Conservation (phyloP, 1,139 yeast genomes). For the Saccharomyces pastorianus region DNA sequence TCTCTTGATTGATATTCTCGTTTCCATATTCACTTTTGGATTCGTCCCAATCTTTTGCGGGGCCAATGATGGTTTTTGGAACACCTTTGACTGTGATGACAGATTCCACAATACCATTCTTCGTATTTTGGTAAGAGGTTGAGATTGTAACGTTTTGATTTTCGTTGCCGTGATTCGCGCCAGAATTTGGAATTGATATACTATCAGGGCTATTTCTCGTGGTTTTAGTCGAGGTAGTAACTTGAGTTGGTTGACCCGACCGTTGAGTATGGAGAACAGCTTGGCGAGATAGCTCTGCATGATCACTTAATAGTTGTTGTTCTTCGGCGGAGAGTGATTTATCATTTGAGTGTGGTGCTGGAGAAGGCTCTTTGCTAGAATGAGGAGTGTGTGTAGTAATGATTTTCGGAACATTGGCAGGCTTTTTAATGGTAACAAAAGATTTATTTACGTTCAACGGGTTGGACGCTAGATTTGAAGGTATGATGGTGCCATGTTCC, state of each 20-base stretch:
- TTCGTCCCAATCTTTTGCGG: conserved; percentile 27
- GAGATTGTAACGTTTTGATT: conserved; percentile 13
- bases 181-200: background rate
- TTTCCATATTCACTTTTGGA: conserved; percentile 5
- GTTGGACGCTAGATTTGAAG: conserved; percentile 71
- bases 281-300: conserved; percentile 11
- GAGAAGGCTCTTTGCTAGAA: background rate
- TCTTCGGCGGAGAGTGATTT: conserved; percentile 5
- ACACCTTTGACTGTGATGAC: conserved; percentile 82
- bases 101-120: conserved; percentile 64
- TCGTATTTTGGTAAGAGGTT: conserved; percentile 22
- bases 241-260: conserved; percentile 16
- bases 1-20: background rate
- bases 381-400: conserved; percentile 9
- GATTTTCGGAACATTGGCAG: conserved; percentile 13
- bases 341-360: background rate
- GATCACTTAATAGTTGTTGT: conserved; percentile 8
- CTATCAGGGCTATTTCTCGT: conserved; percentile 1
- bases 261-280: conserved; percentile 14
- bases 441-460: conserved; percentile 69
- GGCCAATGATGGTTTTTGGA: conserved; percentile 74
- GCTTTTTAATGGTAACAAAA: conserved; percentile 62
- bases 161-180: background rate
- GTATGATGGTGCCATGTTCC: conserved; percentile 31
- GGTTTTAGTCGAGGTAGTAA: conserved; percentile 10